phyloP scores from a whole-genome alignment of 202 grass and related monocot species.

The Saccharum hybrid region DNA sequence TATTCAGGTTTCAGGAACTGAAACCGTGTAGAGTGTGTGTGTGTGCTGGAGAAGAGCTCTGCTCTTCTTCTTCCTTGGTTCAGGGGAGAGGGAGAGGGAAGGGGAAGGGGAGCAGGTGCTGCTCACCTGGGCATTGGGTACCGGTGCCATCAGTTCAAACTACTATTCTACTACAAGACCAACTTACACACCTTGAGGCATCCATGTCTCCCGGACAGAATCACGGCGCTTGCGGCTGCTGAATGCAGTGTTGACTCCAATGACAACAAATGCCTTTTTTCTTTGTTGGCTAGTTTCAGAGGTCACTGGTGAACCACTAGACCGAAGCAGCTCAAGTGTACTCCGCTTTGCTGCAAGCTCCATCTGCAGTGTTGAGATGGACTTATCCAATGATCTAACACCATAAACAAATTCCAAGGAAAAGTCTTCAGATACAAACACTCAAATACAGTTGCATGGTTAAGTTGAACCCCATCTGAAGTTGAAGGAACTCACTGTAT shows the following conservation, averaged over 20 bases:
- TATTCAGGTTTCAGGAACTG: too few relatives aligned
- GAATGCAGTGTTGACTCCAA: slow-evolving; percentile 80
- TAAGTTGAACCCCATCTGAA: slow-evolving; percentile 31
- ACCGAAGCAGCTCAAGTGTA: slow-evolving; percentile 55
- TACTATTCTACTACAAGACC: slow-evolving; percentile 19
- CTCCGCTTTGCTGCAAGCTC: slow-evolving; percentile 89
- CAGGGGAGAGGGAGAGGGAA: too few relatives aligned
- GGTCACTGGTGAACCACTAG: slow-evolving; percentile 55
- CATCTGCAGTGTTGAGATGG: slow-evolving; percentile 98
- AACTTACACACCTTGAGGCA: slow-evolving; percentile 70
- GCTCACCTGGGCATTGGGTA: too few relatives aligned
- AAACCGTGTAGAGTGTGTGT: too few relatives aligned
- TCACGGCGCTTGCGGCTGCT: slow-evolving; percentile 81
- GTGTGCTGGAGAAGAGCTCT: too few relatives aligned
- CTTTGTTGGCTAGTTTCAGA: slow-evolving; percentile 52
- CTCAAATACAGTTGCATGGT: slow-evolving; percentile 18
- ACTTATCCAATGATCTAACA: slow-evolving; percentile 97
- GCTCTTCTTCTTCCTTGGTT: too few relatives aligned
- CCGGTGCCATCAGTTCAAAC: too few relatives aligned
- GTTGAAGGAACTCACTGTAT: slow-evolving; percentile 75
- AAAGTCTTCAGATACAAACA: slow-evolving; percentile 44
- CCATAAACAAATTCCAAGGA: slow-evolving; percentile 48
- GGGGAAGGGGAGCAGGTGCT: too few relatives aligned
- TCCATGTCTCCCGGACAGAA: slow-evolving; percentile 86
- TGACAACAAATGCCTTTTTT: slow-evolving; percentile 73